Percentiles rank a stretch among this genome's conserved stretches.
Evolutionary conservation across 306 rosid genomes (phyloP).

Genomic region (Cucurbita maxima): DNA sequence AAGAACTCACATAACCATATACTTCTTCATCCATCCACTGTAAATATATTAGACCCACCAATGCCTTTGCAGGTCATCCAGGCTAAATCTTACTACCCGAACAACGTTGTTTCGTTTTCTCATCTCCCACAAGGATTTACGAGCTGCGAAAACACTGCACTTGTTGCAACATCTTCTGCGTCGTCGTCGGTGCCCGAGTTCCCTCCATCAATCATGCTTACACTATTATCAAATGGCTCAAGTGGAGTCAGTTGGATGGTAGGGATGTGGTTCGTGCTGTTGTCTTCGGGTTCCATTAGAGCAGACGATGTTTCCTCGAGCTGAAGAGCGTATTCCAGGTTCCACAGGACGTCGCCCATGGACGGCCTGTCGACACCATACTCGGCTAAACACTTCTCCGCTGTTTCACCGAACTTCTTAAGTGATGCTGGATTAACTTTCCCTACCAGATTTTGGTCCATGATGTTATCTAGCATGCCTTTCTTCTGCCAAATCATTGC

Average conservation of each 20-base stretch:
- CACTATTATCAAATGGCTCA: slow-evolving; percentile 76
- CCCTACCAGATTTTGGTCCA: slow-evolving; percentile 75
- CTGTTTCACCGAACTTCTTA: slow-evolving; percentile 87
- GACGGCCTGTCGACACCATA: slow-evolving; percentile 93
- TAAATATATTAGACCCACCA: slow-evolving; percentile 5
- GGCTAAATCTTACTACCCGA: not conserved
- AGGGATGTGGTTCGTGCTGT: slow-evolving; percentile 84
- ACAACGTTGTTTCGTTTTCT: slow-evolving; percentile 14
- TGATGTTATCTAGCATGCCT: slow-evolving; percentile 90
- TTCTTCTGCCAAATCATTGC: slow-evolving; percentile 93
- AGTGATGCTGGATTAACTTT: slow-evolving; percentile 79
- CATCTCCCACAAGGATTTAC: slow-evolving; percentile 92
- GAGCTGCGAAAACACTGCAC: slow-evolving; percentile 90
- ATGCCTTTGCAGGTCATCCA: slow-evolving; percentile 3
- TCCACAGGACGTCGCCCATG: slow-evolving; percentile 95
- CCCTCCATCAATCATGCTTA: slow-evolving; percentile 49
- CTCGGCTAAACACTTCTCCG: slow-evolving; percentile 89
- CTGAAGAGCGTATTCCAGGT: slow-evolving; percentile 87
- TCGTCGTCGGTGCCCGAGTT: slow-evolving; percentile 53
- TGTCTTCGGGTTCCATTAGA: slow-evolving; percentile 81
- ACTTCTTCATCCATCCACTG: not conserved
- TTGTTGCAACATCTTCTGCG: slow-evolving; percentile 63
- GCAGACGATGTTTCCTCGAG: slow-evolving; percentile 76
- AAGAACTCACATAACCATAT: not conserved
- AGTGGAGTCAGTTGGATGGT: slow-evolving; percentile 60